Evolutionary conservation across 2,329 filamentous ascomycete genomes (phyloP).

Genomic region (Ploettnerulaceae sp.): DNA sequence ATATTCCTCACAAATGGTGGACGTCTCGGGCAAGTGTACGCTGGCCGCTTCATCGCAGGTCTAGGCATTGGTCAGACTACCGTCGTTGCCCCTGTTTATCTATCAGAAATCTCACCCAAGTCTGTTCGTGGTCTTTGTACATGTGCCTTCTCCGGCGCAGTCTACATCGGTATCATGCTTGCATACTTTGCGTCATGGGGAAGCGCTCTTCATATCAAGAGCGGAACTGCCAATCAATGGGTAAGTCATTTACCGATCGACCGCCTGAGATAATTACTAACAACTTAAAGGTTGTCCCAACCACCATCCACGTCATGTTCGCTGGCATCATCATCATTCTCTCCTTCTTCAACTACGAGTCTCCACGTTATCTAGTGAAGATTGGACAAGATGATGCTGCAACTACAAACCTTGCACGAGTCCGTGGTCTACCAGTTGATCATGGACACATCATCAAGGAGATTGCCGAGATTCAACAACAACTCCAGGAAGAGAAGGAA

Average conservation of each 20-base stretch:
- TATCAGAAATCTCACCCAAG: constrained; percentile 67
- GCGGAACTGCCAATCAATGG: constrained; percentile 47
- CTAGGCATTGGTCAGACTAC: constrained; percentile 60
- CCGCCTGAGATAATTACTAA: constrained; percentile 16
- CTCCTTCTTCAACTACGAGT: constrained; percentile 65
- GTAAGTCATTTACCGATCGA: constrained; percentile 23
- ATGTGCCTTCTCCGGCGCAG: constrained; percentile 63
- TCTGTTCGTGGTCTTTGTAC: constrained; percentile 69
- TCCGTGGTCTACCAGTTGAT: constrained; percentile 55
- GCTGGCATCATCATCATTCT: constrained; percentile 65
- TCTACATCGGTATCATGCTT: constrained; percentile 73
- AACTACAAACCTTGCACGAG: constrained; percentile 45
- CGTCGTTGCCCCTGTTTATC: constrained; percentile 65
- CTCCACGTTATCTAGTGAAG: constrained; percentile 65
- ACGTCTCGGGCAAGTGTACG: constrained; percentile 54
- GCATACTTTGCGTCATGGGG: constrained; percentile 74
- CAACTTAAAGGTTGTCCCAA: constrained; percentile 59
- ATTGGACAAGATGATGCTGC: constrained; percentile 55
- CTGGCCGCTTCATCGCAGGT: constrained; percentile 61
- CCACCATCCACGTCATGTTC: constrained; percentile 73
- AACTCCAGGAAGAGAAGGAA: constrained; percentile 66
- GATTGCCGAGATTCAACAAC: constrained; percentile 57
- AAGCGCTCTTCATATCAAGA: constrained; percentile 45
- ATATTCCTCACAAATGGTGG: constrained; percentile 56
- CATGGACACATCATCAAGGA: constrained; percentile 59